These are phyloP conservation scores for Pleurotus pulmonarius DNA, from an alignment of 768 basidiomycete species.

Conservation along the genomic window DNA sequence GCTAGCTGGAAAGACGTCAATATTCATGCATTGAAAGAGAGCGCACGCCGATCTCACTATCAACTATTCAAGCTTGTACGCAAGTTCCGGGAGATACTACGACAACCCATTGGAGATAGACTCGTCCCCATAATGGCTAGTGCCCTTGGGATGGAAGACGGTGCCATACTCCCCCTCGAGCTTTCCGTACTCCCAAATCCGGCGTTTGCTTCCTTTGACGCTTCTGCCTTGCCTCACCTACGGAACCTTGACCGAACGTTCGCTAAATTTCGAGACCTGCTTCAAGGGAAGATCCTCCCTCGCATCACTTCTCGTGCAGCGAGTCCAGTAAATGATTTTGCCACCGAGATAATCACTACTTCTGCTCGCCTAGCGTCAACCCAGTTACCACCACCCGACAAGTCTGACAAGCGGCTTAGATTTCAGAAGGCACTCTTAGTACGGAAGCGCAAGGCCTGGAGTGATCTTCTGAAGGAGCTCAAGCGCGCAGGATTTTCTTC, in stretches of 20 bases:
- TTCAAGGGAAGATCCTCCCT: slow-evolving; percentile 36
- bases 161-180: background rate
- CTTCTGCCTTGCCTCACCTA: slow-evolving; percentile 22
- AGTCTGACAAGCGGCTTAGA: slow-evolving; percentile 52
- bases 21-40: slow-evolving; percentile 87
- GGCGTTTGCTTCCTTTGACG: slow-evolving; percentile 2
- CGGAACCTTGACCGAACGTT: slow-evolving; percentile 47
- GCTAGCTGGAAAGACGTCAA: slow-evolving; percentile 99
- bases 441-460: slow-evolving; percentile 87
- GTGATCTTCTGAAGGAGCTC: slow-evolving; percentile 86
- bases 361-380: slow-evolving; percentile 52
- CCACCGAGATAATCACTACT: slow-evolving; percentile 60
- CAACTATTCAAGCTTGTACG: slow-evolving; percentile 88
- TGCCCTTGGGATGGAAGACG: background rate
- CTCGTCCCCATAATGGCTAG: slow-evolving; percentile 32
- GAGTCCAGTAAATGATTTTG: slow-evolving; percentile 48
- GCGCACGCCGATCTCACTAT: slow-evolving; percentile 85
- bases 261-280: slow-evolving; percentile 40
- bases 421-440: slow-evolving; percentile 69
- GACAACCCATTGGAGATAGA: slow-evolving; percentile 55
- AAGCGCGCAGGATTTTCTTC: slow-evolving; percentile 73
- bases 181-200: slow-evolving; percentile 1
- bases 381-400: slow-evolving; percentile 35
- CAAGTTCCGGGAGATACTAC: slow-evolving; percentile 89
- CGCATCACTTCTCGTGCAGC: slow-evolving; percentile 39